phyloP scores from a whole-genome alignment of 139 green algal species.

The Asterochloris erici region DNA sequence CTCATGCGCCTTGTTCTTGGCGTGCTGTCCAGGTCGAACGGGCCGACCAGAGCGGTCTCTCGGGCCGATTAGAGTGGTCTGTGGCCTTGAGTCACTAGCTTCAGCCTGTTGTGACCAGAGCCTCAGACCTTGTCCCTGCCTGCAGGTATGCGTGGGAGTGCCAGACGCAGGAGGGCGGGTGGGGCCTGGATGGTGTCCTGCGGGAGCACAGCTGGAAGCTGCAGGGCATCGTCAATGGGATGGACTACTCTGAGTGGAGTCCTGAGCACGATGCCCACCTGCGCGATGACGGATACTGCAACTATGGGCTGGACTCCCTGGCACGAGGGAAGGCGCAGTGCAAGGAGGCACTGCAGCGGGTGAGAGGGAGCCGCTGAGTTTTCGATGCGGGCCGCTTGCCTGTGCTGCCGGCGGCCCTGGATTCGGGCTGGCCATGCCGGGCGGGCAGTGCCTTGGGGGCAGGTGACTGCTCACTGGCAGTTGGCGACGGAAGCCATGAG shows the following conservation, averaged over 20 bases:
- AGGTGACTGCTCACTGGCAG: too few relatives aligned
- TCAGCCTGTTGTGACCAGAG: too few relatives aligned
- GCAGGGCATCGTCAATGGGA: slow-evolving; percentile 92
- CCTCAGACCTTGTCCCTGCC: background rate
- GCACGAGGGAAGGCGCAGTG: slow-evolving; percentile 76
- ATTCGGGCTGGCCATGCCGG: too few relatives aligned
- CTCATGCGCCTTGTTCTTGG: too few relatives aligned
- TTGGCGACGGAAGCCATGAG: too few relatives aligned
- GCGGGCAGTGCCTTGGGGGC: too few relatives aligned
- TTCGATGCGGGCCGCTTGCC: too few relatives aligned
- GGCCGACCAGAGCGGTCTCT: too few relatives aligned
- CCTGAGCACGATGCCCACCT: slow-evolving; percentile 65
- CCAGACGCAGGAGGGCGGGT: slow-evolving; percentile 93
- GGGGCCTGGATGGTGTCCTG: slow-evolving; percentile 86
- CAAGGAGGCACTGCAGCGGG: slow-evolving; percentile 81
- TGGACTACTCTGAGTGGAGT: slow-evolving; percentile 86
- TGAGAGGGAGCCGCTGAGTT: background rate
- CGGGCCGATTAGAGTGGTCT: too few relatives aligned
- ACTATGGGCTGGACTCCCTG: slow-evolving; percentile 60
- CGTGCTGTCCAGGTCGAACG: too few relatives aligned
- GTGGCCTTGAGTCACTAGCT: too few relatives aligned
- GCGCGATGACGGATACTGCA: slow-evolving; percentile 68
- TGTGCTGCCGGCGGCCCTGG: too few relatives aligned
- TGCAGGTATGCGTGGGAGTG: slow-evolving; percentile 94
- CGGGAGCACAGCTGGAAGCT: slow-evolving; percentile 89